Percentiles rank a stretch among this genome's conserved stretches.
Evolutionary conservation across 306 rosid species (phyloP).

Genomic region (Hylodesmum podocarpum): DNA sequence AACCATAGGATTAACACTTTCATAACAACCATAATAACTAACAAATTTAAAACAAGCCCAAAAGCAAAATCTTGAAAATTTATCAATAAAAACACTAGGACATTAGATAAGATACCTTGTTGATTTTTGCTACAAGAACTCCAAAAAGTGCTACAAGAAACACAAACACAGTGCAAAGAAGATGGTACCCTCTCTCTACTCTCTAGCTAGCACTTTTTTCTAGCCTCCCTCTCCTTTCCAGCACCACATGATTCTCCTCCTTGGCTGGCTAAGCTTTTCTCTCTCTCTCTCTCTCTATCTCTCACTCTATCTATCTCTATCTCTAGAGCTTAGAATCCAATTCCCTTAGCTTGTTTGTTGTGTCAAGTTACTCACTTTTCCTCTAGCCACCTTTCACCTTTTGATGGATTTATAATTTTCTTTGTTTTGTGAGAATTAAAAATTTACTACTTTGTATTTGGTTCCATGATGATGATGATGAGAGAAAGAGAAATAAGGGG

Average conservation of each 20-base stretch:
- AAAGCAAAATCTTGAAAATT: constrained; percentile 9
- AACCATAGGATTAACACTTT: constrained; percentile 10
- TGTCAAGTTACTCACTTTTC: constrained; percentile 50
- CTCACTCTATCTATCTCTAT: not conserved
- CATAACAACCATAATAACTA: constrained; percentile 17
- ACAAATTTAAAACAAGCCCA: constrained; percentile 5
- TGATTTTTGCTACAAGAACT: constrained; percentile 21
- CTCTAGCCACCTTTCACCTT: constrained; percentile 66
- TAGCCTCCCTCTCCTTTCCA: constrained; percentile 48
- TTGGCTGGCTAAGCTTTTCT: constrained; percentile 9
- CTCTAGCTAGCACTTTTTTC: not conserved
- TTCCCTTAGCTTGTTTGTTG: constrained; percentile 51
- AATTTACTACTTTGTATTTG: constrained; percentile 32
- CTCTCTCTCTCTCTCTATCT: not conserved
- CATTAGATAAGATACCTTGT: constrained; percentile 36
- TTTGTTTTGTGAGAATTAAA: constrained; percentile 56
- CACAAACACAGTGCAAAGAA: constrained; percentile 28
- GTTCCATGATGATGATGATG: constrained; percentile 53
- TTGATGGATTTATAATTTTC: constrained; percentile 41
- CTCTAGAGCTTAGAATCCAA: constrained; percentile 48
- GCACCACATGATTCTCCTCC: constrained; percentile 48
- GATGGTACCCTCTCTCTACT: constrained; percentile 20
- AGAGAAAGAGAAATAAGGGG: constrained; percentile 36
- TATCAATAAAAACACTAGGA: constrained; percentile 11
- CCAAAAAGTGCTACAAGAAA: constrained; percentile 8